Evolutionary conservation across 2,329 filamentous ascomycete genomes (phyloP).

Genomic region (Massarina eburnea): DNA sequence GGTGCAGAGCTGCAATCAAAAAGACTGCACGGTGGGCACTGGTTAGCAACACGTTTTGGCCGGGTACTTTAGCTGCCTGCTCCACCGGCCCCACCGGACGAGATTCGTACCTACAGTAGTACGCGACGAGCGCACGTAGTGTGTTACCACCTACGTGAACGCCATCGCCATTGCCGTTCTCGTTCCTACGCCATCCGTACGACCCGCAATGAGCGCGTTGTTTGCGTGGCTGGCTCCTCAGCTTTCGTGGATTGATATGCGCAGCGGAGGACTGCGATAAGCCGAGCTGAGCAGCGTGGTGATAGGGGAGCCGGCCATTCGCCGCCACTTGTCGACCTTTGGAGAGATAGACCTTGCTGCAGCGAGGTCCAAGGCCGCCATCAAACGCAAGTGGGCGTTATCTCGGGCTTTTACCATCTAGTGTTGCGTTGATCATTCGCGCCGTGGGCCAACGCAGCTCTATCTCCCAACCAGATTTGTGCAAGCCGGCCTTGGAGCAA

Average conservation of each 20-base stretch:
- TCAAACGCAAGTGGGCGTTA: too few species aligned
- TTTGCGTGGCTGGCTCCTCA: background rate
- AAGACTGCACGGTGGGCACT: background rate
- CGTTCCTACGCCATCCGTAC: conserved; percentile 3
- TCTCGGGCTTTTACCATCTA: too few species aligned
- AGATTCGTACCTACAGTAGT: conserved; percentile 9
- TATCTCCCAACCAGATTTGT: too few species aligned
- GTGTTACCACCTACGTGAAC: background rate
- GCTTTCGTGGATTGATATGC: background rate
- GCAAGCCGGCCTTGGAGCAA: too few species aligned
- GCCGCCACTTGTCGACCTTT: too few species aligned
- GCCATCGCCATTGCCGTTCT: conserved; percentile 1
- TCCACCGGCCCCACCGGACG: conserved; percentile 4
- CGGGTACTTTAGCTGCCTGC: background rate
- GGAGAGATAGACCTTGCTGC: too few species aligned
- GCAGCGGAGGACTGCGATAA: background rate
- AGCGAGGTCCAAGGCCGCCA: too few species aligned
- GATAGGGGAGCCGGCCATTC: too few species aligned
- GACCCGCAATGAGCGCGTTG: conserved; percentile 3
- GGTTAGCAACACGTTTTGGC: background rate
- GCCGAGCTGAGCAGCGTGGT: background rate
- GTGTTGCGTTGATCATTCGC: too few species aligned
- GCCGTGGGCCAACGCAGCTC: too few species aligned
- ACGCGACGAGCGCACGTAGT: background rate
- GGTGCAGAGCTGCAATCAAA: background rate